phyloP scores from a whole-genome alignment of 768 basidiomycete genomes.

The Macrolepiota albuminosa region DNA sequence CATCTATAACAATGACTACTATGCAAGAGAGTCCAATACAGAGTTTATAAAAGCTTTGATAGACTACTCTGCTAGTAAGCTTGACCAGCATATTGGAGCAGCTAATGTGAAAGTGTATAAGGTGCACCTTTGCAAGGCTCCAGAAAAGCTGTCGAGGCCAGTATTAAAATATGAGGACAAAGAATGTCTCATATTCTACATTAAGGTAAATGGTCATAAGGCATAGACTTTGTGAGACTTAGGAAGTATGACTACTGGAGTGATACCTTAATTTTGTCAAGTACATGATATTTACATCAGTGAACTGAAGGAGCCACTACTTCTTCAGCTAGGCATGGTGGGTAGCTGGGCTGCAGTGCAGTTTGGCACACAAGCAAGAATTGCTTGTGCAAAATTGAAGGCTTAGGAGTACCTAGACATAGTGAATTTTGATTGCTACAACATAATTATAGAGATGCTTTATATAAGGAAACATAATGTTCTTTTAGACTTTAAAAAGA shows the following conservation, averaged over 20 bases:
- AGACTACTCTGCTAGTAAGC: neutral
- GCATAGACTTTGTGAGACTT: slow-evolving; percentile 17
- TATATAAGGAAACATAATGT: slow-evolving; percentile 24
- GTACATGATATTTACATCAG: neutral
- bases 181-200: neutral
- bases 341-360: neutral
- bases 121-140: neutral
- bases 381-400: neutral
- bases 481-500: slow-evolving; percentile 19
- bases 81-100: neutral
- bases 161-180: neutral
- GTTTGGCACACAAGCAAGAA: neutral
- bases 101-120: neutral
- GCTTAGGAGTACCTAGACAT: slow-evolving; percentile 20
- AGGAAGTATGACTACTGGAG: slow-evolving; percentile 13
- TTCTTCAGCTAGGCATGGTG: neutral
- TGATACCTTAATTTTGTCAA: neutral
- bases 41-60: neutral
- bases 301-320: neutral
- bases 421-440: neutral
- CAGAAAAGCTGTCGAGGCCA: too few species aligned
- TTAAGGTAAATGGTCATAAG: neutral
- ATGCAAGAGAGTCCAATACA: too few species aligned
- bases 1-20: too few species aligned
- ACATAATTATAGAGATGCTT: slow-evolving; percentile 29